Percentiles rank a stretch among this genome's conserved stretches.
Evolutionary conservation across 73 alveolate species (phyloP).

Genomic region (Paramecium pentaurelia): DNA sequence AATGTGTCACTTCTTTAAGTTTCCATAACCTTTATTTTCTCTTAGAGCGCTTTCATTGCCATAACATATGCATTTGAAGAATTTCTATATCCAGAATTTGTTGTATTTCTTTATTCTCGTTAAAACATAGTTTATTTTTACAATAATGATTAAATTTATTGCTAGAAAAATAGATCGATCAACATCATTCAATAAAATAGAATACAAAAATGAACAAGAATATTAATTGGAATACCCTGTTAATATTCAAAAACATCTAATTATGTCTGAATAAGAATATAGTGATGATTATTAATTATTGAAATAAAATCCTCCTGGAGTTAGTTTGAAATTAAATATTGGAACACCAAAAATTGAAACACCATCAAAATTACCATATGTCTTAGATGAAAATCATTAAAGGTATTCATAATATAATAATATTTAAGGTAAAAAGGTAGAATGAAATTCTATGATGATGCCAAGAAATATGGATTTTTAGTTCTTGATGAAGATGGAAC

Average conservation of each 20-base stretch:
- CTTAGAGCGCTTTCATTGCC: conserved; percentile 26
- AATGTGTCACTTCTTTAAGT: background rate
- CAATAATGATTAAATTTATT: background rate
- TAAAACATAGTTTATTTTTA: background rate
- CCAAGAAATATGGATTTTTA: conserved; percentile 75
- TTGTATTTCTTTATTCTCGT: background rate
- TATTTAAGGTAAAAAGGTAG: conserved; percentile 49
- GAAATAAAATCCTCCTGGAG: conserved; percentile 34
- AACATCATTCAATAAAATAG: background rate
- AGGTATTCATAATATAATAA: background rate
- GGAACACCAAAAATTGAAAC: conserved; percentile 36
- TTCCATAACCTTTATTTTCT: conserved; percentile 18
- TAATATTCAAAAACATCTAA: background rate
- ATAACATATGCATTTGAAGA: conserved; percentile 4
- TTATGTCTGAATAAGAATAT: background rate
- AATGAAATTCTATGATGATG: conserved; percentile 74
- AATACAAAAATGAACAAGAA: background rate
- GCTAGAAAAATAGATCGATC: background rate
- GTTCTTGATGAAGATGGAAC: conserved; percentile 75
- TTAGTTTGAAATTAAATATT: background rate
- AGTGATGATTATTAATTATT: background rate
- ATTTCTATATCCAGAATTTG: background rate
- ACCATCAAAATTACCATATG: conserved; percentile 2
- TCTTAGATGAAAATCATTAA: background rate
- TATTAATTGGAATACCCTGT: background rate